Base-by-base conservation (phyloP, 306 rosid genomes). In the Quercus alba region DNA sequence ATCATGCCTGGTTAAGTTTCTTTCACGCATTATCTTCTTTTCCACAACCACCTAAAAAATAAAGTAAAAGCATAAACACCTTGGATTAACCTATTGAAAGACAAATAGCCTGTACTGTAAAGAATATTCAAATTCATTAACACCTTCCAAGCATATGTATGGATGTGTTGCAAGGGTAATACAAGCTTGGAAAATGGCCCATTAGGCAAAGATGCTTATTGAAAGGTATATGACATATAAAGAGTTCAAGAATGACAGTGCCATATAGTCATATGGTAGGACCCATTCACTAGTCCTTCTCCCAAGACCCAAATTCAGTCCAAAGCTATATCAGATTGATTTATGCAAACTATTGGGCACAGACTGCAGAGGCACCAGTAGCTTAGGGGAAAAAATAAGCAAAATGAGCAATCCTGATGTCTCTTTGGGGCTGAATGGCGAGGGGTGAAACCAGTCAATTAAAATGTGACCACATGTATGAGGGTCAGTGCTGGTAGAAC, bases 11-110 rank as follows among this genome's bases (percentile, higher is more conserved):
- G 93, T 90, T 68, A 86, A 83, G 6, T 87, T 52, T 13, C 70
- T 84, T 84, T 93, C 99, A 26, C 93, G 97, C 97, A 91, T 91
- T 81, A 95, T 77, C 92, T 91, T 93, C 90, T 95, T 95, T 87
- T 95, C 99, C 84, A 95, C 99, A 83, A 95, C 99, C 13, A 95
- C 99, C 99, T 95, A 76, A 41, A 11, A 21, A 77, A 80, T 46
- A 28, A 78, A 18, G 30, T 56, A 67, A 70, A 6, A 63, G 23
- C 33, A 20, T 30, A 28, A 57, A 38, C 56, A 75, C 15, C 51
- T 44, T 35, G 63, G 12, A 52, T n/a, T 71, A 38, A 81, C 54
- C 10, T 20, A 46, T 30, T 35, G 5, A 68, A 23, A 6, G 73
- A 55, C n/a, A 77, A 57, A 25, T 17, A 52, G 41, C 19, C 52